phyloP scores from a whole-genome alignment of 2,329 filamentous ascomycete genomes.

The Amylocarpus encephaloides region DNA sequence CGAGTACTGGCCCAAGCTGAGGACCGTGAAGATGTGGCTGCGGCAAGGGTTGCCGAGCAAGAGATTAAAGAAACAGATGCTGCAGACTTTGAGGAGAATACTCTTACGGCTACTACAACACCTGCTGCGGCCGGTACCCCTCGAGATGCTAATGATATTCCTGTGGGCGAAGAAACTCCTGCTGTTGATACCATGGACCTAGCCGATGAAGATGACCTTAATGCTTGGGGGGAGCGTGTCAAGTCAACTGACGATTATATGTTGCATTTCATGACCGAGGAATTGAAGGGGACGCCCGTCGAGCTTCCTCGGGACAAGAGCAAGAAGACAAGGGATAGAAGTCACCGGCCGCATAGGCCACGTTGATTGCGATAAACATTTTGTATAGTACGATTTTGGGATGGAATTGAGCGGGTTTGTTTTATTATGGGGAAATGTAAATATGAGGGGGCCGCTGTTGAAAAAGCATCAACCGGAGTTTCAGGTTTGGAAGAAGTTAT shows the following conservation, averaged over 20 bases:
- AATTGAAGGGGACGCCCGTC: constrained; percentile 51
- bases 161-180: constrained; percentile 33
- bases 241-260: constrained; percentile 70
- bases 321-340: constrained; percentile 38
- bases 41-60: constrained; percentile 79
- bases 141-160: constrained; percentile 34
- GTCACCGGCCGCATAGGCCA: constrained; percentile 26
- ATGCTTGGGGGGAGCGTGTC: constrained; percentile 53
- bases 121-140: constrained; percentile 27
- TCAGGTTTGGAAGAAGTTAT: background rate
- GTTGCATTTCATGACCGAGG: constrained; percentile 59
- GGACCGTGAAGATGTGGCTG: constrained; percentile 84
- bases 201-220: constrained; percentile 43
- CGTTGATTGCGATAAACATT: constrained; percentile 17
- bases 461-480: background rate
- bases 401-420: constrained; percentile 8
- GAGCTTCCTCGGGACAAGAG: constrained; percentile 59
- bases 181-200: constrained; percentile 18
- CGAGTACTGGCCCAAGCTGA: constrained; percentile 83
- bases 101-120: constrained; percentile 30
- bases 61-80: constrained; percentile 81
- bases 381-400: constrained; percentile 19
- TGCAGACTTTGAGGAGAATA: constrained; percentile 72
- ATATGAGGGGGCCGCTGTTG: constrained; percentile 22
- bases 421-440: constrained; percentile 20